Evolutionary conservation across 2,329 filamentous ascomycete genomes (phyloP), one percentile per base, ranked within the genome.

Genomic region (Alternaria burnsii): DNA sequence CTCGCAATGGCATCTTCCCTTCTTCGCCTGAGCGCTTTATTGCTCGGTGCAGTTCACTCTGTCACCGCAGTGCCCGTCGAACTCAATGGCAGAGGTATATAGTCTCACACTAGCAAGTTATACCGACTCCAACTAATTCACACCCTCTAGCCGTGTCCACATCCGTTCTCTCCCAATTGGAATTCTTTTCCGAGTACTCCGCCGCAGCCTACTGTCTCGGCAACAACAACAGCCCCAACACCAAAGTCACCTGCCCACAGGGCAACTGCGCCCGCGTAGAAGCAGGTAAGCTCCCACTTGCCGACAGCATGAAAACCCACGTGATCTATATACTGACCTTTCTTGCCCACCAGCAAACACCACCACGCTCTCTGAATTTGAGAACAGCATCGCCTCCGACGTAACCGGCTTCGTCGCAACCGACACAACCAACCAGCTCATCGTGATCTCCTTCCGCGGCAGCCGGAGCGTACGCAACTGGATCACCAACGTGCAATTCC

Each of bases 371-470:
- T 73, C 76, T 16, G 84, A 85, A 59, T 86, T 86, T 59, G 72
- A 84, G 55, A 79, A 83, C 68, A 71, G 74, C 28, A 41, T 74
- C 52, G 71, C 68, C 34, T 79, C 80, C 3, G 82, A 84, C 59
- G 75, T 81, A 1, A 81, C 82, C 0, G 83, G 83, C 22, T 85
- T 81, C 72, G 71, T 84, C 2, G 82, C 81, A 9, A 75, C 73
- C 24, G 83, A 85, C 69, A 66, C 71, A 7, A 83, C 82, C 28
- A 82, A 83, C 65, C 58, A 75, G 55, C 79, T 86, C 58, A 87
- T 91, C 60, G 85, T 91, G 48, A 73, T 89, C 42, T 82, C 86
- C 32, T 82, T 89, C 77, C 85, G 87, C 41, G 89, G 89, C 66
- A 86, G 84, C 51, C 75, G 77, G 60, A 86, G 85, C 43, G 67